Evolutionary conservation across 345 rosid genomes (phyloP).

Genomic region (Conringia planisiliqua): DNA sequence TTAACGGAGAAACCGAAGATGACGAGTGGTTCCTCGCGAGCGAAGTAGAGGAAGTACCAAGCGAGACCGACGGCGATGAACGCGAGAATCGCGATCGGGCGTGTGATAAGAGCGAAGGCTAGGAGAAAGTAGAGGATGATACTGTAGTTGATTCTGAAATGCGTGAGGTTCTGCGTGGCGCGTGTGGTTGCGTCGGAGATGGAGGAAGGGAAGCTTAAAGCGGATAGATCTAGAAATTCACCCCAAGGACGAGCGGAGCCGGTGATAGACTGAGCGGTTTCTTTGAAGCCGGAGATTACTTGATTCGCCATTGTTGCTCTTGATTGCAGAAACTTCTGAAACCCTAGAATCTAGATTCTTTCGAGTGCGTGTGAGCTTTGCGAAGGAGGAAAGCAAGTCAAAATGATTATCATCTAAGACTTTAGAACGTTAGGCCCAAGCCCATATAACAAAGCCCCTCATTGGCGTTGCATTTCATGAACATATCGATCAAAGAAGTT

Average conservation of each 20-base stretch:
- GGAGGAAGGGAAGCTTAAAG: conserved; percentile 42
- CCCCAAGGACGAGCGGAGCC: conserved; percentile 45
- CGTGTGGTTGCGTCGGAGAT: conserved; percentile 50
- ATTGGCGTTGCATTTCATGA: too few relatives aligned
- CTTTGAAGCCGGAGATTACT: conserved; percentile 37
- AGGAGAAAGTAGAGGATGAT: conserved; percentile 37
- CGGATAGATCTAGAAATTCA: conserved; percentile 43
- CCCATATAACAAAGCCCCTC: neutral
- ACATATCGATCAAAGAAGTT: too few relatives aligned
- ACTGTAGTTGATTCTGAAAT: conserved; percentile 52
- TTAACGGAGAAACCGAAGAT: conserved; percentile 33
- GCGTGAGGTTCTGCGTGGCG: conserved; percentile 51
- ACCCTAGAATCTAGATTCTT: neutral
- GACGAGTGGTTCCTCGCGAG: conserved; percentile 37
- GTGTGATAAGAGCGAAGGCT: conserved; percentile 41
- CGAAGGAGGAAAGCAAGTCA: neutral
- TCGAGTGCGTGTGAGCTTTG: neutral
- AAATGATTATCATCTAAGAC: neutral
- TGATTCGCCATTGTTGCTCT: conserved; percentile 12
- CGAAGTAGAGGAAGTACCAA: conserved; percentile 56
- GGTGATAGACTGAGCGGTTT: conserved; percentile 38
- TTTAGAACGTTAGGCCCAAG: neutral
- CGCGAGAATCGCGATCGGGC: conserved; percentile 45
- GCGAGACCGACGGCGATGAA: conserved; percentile 36
- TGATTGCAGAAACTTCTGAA: conserved; percentile 6